phyloP scores from a whole-genome alignment of 164 flowering plant species.

The Piper betle region DNA sequence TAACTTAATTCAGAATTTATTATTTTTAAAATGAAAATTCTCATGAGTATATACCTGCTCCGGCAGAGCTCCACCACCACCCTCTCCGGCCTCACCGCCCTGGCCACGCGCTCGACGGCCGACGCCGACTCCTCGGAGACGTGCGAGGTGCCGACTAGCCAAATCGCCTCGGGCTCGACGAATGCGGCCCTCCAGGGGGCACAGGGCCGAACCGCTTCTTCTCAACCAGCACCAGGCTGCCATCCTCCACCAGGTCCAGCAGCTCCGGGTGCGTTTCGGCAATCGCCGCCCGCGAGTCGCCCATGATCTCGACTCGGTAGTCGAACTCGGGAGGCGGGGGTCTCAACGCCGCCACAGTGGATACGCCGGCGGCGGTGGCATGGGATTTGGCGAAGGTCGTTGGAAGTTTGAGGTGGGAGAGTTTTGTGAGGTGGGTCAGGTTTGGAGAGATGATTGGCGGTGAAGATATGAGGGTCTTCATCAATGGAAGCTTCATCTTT shows the following conservation, averaged over 20 bases:
- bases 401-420: too few species aligned
- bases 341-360: conserved; percentile 16
- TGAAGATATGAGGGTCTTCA: too few species aligned
- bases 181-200: conserved; percentile 71
- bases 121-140: conserved; percentile 33
- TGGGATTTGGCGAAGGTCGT: too few species aligned
- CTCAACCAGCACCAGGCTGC: conserved; percentile 46
- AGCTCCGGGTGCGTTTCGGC: conserved; percentile 47
- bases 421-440: too few species aligned
- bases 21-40: too few species aligned
- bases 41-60: conserved; percentile 53
- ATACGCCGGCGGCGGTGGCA: too few species aligned
- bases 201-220: conserved; percentile 73
- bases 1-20: too few species aligned
- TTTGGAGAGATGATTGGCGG: too few species aligned
- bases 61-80: conserved; percentile 93
- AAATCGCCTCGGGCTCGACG: conserved; percentile 80
- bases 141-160: conserved; percentile 77
- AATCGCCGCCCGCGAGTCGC: conserved; percentile 28
- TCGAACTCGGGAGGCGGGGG: conserved; percentile 75
- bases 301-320: conserved; percentile 35
- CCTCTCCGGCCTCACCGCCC: conserved; percentile 67
- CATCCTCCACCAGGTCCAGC: conserved; percentile 56
- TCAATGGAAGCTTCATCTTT: too few species aligned
- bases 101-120: conserved; percentile 67